Percentiles rank a stretch among this genome's conserved stretches.
These are phyloP conservation scores for Colletotrichum sp. DNA, from an alignment of 2,329 filamentous ascomycete genomes.

Conservation along the genomic window DNA sequence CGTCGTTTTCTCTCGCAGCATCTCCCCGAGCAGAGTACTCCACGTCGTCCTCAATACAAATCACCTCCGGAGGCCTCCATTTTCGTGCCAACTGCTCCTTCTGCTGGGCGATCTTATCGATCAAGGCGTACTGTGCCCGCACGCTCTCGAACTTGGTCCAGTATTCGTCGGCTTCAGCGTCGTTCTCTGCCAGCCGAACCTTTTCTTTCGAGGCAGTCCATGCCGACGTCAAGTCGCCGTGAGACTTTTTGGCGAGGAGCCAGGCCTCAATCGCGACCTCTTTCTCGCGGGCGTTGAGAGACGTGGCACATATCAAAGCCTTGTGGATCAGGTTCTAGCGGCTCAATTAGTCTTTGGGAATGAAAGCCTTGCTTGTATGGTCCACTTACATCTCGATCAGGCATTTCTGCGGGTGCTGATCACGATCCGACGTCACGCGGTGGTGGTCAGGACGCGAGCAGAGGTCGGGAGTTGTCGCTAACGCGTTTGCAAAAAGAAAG, in stretches of 20 bases:
- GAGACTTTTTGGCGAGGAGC: neutral
- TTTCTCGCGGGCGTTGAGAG: neutral
- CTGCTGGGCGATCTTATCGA: neutral
- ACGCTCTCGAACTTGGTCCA: neutral
- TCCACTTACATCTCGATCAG: neutral
- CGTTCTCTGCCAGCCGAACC: neutral
- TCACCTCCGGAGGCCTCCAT: neutral
- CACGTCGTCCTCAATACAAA: neutral
- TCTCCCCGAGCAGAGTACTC: neutral
- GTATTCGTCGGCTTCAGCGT: no score
- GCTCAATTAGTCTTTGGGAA: neutral
- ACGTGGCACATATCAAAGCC: neutral
- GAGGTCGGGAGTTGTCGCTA: accelerated
- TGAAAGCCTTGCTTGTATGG: neutral
- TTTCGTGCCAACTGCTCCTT: neutral
- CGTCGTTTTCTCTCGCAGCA: neutral
- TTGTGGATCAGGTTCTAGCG: accelerated
- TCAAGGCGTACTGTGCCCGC: neutral
- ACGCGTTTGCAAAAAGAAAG: neutral
- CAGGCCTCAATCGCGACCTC: neutral
- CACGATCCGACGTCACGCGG: neutral
- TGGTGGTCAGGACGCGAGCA: neutral
- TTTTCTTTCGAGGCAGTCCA: neutral
- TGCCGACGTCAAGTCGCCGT: neutral
- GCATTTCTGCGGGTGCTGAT: neutral